These are phyloP conservation scores for Candida mesenterica DNA, from an alignment of 1,139 yeast genomes.

Conservation along the genomic window DNA sequence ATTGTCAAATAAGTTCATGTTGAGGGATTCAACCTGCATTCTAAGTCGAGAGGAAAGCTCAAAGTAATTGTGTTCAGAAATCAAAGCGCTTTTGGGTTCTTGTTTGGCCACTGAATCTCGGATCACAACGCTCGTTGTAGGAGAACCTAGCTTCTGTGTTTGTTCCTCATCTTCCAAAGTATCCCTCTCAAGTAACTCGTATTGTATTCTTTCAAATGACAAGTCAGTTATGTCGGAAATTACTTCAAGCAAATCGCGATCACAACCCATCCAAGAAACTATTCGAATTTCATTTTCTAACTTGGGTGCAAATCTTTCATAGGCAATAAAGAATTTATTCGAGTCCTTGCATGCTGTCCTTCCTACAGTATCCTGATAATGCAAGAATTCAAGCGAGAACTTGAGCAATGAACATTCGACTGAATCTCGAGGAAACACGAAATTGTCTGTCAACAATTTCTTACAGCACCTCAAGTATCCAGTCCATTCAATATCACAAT, in stretches of 20 bases:
- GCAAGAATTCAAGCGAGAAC: slow-evolving; percentile 28
- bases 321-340: slow-evolving; percentile 23
- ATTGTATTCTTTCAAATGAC: slow-evolving; percentile 30
- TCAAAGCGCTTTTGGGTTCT: too few relatives aligned
- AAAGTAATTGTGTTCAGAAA: slow-evolving; percentile 18
- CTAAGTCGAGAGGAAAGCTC: slow-evolving; percentile 9
- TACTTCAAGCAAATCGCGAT: slow-evolving; percentile 22
- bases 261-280: slow-evolving; percentile 31
- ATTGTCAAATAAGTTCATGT: slow-evolving; percentile 14
- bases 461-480: slow-evolving; percentile 23
- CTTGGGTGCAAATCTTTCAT: slow-evolving; percentile 13
- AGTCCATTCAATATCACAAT: slow-evolving; percentile 28
- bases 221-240: slow-evolving; percentile 37
- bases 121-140: too few relatives aligned
- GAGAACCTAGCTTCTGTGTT: too few relatives aligned
- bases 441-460: slow-evolving; percentile 17
- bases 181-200: neutral
- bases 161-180: too few relatives aligned
- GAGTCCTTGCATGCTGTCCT: slow-evolving; percentile 33
- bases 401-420: slow-evolving; percentile 22
- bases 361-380: slow-evolving; percentile 33
- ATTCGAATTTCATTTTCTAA: slow-evolving; percentile 10
- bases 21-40: slow-evolving; percentile 11
- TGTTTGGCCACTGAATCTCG: too few relatives aligned
- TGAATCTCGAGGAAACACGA: slow-evolving; percentile 16